Conservation (phyloP, 2,329 filamentous ascomycete species). For the Penicillium sp. region DNA sequence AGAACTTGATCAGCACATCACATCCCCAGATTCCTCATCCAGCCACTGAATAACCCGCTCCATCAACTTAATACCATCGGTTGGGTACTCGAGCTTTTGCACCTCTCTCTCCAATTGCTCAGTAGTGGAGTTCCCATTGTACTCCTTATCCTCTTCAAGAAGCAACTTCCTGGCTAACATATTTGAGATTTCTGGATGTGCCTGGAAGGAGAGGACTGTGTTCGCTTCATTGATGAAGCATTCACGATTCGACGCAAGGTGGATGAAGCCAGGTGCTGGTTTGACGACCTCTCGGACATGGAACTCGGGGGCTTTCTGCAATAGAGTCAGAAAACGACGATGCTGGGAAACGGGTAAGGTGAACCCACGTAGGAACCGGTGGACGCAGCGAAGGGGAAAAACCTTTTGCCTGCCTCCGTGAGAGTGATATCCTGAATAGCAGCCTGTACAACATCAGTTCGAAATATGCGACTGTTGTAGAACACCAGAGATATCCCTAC, state of each 20-base stretch:
- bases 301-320: slow-evolving; percentile 40
- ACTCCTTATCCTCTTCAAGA: slow-evolving; percentile 7
- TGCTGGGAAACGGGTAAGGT: slow-evolving; percentile 8
- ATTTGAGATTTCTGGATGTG: slow-evolving; percentile 46
- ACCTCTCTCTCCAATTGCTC: slow-evolving; percentile 3
- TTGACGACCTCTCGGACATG: slow-evolving; percentile 41
- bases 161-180: slow-evolving; percentile 42
- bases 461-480: too few species aligned
- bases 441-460: slow-evolving; percentile 30
- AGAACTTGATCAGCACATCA: too few species aligned
- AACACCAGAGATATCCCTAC: slow-evolving; percentile 15
- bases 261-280: slow-evolving; percentile 34
- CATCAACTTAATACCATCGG: slow-evolving; percentile 4
- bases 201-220: slow-evolving; percentile 47
- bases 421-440: slow-evolving; percentile 31
- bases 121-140: slow-evolving; percentile 8
- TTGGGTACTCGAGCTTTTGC: slow-evolving; percentile 4
- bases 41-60: slow-evolving; percentile 5
- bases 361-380: slow-evolving; percentile 11
- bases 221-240: slow-evolving; percentile 41
- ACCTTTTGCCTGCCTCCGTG: slow-evolving; percentile 38
- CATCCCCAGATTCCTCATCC: too few species aligned
- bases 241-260: slow-evolving; percentile 41
- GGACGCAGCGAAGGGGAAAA: slow-evolving; percentile 33
- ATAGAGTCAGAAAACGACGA: neutral